phyloP scores from a whole-genome alignment of 2,329 filamentous ascomycete genomes.

The Gaeumannomyces tritici region DNA sequence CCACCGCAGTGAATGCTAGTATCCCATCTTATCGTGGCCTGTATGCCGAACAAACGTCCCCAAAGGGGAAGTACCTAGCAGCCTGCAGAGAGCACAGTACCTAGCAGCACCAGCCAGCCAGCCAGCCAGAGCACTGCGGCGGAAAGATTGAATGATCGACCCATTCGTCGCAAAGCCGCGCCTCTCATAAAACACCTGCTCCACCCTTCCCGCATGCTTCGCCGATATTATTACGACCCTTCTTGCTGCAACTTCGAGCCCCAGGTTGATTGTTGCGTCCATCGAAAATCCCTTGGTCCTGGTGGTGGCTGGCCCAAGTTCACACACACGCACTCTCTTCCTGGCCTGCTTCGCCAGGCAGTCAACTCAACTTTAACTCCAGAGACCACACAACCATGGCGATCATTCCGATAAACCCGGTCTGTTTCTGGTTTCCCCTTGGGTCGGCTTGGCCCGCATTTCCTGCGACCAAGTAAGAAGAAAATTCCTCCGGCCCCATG shows the following conservation, averaged over 20 bases:
- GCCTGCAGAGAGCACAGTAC: neutral
- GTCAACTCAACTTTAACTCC: neutral
- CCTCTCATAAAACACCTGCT: neutral
- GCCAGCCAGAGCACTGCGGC: no score
- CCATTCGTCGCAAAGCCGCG: neutral
- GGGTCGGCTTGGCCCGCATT: no score
- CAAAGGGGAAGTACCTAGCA: neutral
- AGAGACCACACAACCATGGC: neutral
- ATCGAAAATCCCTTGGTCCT: neutral
- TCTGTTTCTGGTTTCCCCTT: no score
- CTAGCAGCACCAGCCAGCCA: no score
- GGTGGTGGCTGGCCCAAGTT: no score
- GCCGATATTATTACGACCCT: neutral
- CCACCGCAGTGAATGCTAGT: neutral
- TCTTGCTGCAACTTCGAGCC: neutral
- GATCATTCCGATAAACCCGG: no score
- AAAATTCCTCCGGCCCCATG: conserved; percentile 1
- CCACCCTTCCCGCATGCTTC: no score
- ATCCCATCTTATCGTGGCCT: neutral
- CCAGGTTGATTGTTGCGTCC: neutral
- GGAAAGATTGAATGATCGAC: neutral
- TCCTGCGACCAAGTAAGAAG: neutral
- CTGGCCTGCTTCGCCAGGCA: no score
- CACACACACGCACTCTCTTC: no score
- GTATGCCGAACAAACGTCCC: neutral